A percentile compares a stretch with the other conserved stretches of the same genome.
phyloP scores from a whole-genome alignment of 208 protist genomes.

The Strigomonas culicis region DNA sequence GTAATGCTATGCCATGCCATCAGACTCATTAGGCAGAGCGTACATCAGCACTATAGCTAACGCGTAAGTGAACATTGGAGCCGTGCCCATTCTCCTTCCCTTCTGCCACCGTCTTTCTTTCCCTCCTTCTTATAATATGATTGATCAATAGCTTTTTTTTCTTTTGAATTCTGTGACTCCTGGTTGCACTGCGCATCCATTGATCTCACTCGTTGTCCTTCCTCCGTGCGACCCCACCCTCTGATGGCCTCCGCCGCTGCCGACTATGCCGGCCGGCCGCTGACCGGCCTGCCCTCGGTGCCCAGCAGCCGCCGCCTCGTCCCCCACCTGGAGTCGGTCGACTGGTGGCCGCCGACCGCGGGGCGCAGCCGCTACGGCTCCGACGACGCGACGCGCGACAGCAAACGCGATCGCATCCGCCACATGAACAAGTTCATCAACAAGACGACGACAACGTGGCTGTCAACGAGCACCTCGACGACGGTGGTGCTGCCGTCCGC shows the following conservation, averaged over 20 bases:
- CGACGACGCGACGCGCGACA: background rate
- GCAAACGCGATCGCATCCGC: slow-evolving; percentile 2
- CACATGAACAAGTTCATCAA: slow-evolving; percentile 28
- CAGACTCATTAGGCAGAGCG: too few relatives aligned
- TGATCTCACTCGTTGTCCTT: too few relatives aligned
- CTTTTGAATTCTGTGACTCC: too few relatives aligned
- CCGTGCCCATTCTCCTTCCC: too few relatives aligned
- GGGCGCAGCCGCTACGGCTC: background rate
- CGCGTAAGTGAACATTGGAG: too few relatives aligned
- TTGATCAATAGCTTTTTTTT: background rate
- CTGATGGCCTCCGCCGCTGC: too few relatives aligned
- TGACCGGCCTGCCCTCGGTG: background rate
- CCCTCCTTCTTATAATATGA: too few relatives aligned
- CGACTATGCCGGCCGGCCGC: background rate
- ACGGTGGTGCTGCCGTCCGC: slow-evolving; percentile 42
- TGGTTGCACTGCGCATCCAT: too few relatives aligned
- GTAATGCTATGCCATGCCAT: background rate
- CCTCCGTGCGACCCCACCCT: background rate
- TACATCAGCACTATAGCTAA: too few relatives aligned
- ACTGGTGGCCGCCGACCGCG: background rate
- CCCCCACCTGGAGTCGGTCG: background rate
- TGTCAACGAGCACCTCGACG: slow-evolving; percentile 51
- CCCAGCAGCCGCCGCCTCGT: background rate
- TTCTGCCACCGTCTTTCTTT: too few relatives aligned
- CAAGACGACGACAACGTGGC: slow-evolving; percentile 39